Percentiles rank a stretch among this genome's conserved stretches.
Evolutionary conservation across 202 grass and related monocot species (phyloP).

Genomic region (Schoenoplectus tabernaemontani): DNA sequence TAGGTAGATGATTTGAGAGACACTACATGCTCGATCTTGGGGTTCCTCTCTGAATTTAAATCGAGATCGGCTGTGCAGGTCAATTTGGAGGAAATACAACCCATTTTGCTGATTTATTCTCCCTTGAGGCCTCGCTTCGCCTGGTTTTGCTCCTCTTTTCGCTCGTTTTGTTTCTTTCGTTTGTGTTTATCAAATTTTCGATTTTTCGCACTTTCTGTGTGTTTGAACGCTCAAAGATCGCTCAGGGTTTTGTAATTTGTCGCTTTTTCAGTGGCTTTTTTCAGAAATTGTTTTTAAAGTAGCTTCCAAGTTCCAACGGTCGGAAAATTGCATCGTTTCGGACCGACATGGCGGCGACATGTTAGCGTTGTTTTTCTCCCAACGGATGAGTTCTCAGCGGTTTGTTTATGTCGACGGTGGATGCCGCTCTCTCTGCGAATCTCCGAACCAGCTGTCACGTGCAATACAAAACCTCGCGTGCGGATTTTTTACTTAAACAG

Average conservation of each 20-base stretch:
- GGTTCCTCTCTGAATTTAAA: slow-evolving; percentile 20
- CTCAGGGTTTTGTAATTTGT: too few species aligned
- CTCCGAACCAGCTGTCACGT: neutral
- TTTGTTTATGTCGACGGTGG: too few species aligned
- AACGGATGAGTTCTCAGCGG: neutral
- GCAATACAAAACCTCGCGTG: neutral
- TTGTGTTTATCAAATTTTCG: slow-evolving; percentile 14
- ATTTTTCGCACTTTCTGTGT: neutral
- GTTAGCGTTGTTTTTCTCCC: neutral
- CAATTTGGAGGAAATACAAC: slow-evolving; percentile 92
- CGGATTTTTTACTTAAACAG: too few species aligned
- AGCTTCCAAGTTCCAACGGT: slow-evolving; percentile 1
- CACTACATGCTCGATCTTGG: slow-evolving; percentile 59
- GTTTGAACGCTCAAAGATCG: slow-evolving; percentile 22
- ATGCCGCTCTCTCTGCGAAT: neutral
- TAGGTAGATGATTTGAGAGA: slow-evolving; percentile 93
- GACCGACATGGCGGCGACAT: neutral
- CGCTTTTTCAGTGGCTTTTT: neutral
- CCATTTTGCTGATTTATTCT: slow-evolving; percentile 28
- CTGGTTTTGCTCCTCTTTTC: neutral
- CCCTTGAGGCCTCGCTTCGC: neutral
- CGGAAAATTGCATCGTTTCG: slow-evolving; percentile 5
- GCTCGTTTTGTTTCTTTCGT: neutral
- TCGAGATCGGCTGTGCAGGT: slow-evolving; percentile 31
- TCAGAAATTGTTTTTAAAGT: neutral